Evolutionary conservation across 495 filamentous ascomycete species (phyloP).

Genomic region (Lasiosphaeria hispida): DNA sequence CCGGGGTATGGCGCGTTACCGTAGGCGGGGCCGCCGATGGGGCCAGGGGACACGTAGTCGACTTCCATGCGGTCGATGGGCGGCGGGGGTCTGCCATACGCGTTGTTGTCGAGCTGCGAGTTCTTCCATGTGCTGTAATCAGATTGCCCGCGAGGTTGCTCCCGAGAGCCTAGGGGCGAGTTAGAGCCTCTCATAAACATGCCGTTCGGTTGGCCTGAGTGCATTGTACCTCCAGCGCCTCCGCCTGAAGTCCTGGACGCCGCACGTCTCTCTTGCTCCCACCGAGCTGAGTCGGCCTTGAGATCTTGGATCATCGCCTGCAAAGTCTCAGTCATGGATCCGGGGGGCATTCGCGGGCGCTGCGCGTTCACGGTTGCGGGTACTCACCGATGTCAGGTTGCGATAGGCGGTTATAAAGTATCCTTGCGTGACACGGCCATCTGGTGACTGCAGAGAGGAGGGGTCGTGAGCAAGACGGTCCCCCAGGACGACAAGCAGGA

Average conservation of each 20-base stretch:
- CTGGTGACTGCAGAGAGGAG: conserved; percentile 35
- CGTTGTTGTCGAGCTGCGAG: conserved; percentile 16
- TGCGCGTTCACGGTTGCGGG: no score
- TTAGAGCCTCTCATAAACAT: conserved; percentile 56
- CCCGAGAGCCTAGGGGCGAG: conserved; percentile 49
- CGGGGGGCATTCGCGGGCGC: not conserved
- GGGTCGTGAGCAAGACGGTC: conserved; percentile 16
- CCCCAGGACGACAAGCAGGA: conserved; percentile 8
- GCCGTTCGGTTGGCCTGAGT: conserved; percentile 52
- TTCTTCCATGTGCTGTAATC: conserved; percentile 36
- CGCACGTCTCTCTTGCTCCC: conserved; percentile 68
- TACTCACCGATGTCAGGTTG: conserved; percentile 78
- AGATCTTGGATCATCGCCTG: conserved; percentile 89
- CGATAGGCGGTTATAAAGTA: conserved; percentile 88
- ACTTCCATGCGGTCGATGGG: conserved; percentile 26
- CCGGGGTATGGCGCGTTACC: conserved; percentile 20
- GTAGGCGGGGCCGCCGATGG: conserved; percentile 15
- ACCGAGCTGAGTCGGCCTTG: conserved; percentile 75
- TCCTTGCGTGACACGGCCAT: conserved; percentile 60
- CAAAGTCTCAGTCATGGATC: conserved; percentile 7
- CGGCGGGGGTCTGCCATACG: conserved; percentile 18
- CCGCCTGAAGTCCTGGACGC: conserved; percentile 40
- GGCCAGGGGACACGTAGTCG: conserved; percentile 22
- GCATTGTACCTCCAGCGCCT: conserved; percentile 55
- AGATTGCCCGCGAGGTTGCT: conserved; percentile 27